Evolutionary conservation across 2,329 filamentous ascomycete species (phyloP).

Genomic region (Aspergillus sp.): DNA sequence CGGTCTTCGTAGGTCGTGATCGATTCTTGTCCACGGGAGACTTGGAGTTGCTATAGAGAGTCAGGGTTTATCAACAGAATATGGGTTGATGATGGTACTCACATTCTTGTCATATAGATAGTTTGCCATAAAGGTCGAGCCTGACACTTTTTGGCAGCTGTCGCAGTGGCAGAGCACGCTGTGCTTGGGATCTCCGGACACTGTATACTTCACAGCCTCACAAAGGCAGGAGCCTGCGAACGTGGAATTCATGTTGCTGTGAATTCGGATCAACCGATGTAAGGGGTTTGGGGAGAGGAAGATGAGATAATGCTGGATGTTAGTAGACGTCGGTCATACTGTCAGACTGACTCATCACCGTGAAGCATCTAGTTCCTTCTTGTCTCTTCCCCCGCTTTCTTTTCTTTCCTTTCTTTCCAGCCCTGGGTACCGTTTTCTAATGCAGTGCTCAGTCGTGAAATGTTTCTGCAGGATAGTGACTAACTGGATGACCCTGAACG

Average conservation of each 20-base stretch:
- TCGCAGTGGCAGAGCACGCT: constrained; percentile 22
- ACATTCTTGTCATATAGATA: constrained; percentile 15
- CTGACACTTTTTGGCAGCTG: constrained; percentile 21
- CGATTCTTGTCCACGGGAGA: constrained; percentile 9
- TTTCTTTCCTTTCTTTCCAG: no score
- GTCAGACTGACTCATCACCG: no score
- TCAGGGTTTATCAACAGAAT: neutral
- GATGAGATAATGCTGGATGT: neutral
- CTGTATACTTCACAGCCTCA: constrained; percentile 15
- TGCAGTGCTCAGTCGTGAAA: no score
- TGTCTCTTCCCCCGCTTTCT: no score
- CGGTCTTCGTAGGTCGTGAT: constrained; percentile 16
- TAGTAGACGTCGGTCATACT: neutral
- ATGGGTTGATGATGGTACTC: neutral
- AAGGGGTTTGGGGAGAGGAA: neutral
- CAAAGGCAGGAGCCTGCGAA: constrained; percentile 21
- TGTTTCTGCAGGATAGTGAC: no score
- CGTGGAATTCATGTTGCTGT: neutral
- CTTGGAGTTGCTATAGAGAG: constrained; percentile 9
- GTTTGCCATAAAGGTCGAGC: constrained; percentile 21
- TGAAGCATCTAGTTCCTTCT: no score
- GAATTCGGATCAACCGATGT: neutral
- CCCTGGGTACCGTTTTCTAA: no score
- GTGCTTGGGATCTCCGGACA: constrained; percentile 12
- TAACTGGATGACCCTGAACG: no score